Conservation (phyloP, 2,329 filamentous ascomycete genomes). For the Coniochaeta sp. region DNA sequence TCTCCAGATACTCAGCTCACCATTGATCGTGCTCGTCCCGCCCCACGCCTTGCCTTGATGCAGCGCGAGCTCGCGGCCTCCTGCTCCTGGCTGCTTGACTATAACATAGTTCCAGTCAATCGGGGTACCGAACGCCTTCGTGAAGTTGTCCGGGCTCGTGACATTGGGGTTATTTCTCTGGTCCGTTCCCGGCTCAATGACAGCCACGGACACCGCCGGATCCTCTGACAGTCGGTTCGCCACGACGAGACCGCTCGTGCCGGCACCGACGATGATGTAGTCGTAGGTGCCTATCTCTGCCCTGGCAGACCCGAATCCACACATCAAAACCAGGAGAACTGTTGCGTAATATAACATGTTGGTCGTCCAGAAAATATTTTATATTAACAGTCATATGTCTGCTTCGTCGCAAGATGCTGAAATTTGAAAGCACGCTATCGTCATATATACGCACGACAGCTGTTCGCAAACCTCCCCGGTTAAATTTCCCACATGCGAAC, state of each 20-base stretch:
- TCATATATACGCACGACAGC: too few relatives aligned
- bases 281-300: slow-evolving; percentile 10
- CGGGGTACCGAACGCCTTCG: too few relatives aligned
- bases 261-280: slow-evolving; percentile 32
- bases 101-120: too few relatives aligned
- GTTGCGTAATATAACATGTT: too few relatives aligned
- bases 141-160: slow-evolving; percentile 4
- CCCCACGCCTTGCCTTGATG: slow-evolving; percentile 17
- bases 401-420: too few relatives aligned
- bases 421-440: too few relatives aligned
- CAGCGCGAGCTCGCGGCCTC: background rate
- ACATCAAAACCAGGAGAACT: too few relatives aligned
- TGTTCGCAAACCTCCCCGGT: too few relatives aligned
- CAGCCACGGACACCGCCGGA: slow-evolving; percentile 23
- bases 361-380: too few relatives aligned
- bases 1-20: slow-evolving; percentile 6
- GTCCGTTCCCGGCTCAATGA: slow-evolving; percentile 23
- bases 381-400: too few relatives aligned
- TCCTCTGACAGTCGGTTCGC: slow-evolving; percentile 28
- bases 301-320: too few relatives aligned
- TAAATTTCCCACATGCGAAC: too few relatives aligned
- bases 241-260: slow-evolving; percentile 32
- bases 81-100: slow-evolving; percentile 1
- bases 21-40: slow-evolving; percentile 24
- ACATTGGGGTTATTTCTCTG: slow-evolving; percentile 11